Base-by-base conservation (phyloP, 2,329 filamentous ascomycete species). In the Colletotrichum musae region DNA sequence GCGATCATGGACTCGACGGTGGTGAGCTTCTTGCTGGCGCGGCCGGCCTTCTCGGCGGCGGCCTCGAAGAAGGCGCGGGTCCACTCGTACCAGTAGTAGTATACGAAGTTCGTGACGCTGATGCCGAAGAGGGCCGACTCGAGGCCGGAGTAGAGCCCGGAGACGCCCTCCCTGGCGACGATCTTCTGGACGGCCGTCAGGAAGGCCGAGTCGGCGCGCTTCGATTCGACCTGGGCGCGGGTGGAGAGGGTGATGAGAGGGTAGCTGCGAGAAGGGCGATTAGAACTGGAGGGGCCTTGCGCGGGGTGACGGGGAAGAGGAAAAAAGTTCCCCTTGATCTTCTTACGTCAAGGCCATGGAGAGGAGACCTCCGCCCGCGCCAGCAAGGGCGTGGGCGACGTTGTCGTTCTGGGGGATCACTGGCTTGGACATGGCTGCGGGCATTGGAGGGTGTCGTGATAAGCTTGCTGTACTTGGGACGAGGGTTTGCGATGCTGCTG, bases 41-140 rank as follows among this genome's bases (percentile, higher is more conserved):
- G 91, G 41, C 93, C 93, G 63, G 93, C 86, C 75, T 89, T 91
- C 67, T 87, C 80, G 53, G 94, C 94, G 10, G 94, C 93, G 72
- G 87, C 86, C 80, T 94, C 94, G 84, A 98, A 98, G 79, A 92
- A 92, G 58, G 92, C 88, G 68, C 95, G 91, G 72, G 94, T 96
- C 93, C 94, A 99, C 85, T 99, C 96, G 83, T 98, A 99, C 95
- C 94, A 99, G 87, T 98, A 99, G 85, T 99, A 99, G 87, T 99
- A 99, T 56, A 99, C 95, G 80, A 99, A 99, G 86, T 99, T 99
- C 76, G 96, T 99, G 75, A 99, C 92, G 81, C 93, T 96, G 85
- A 99, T 98, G 80, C 96, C 96, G 81, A 99, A 98, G 53, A 99
- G 87, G 59, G 96, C 96, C 71, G 93, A 97, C 81, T 97, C 94